Conservation (phyloP, 2,329 filamentous ascomycete genomes). For the Bipolaris zeicola region DNA sequence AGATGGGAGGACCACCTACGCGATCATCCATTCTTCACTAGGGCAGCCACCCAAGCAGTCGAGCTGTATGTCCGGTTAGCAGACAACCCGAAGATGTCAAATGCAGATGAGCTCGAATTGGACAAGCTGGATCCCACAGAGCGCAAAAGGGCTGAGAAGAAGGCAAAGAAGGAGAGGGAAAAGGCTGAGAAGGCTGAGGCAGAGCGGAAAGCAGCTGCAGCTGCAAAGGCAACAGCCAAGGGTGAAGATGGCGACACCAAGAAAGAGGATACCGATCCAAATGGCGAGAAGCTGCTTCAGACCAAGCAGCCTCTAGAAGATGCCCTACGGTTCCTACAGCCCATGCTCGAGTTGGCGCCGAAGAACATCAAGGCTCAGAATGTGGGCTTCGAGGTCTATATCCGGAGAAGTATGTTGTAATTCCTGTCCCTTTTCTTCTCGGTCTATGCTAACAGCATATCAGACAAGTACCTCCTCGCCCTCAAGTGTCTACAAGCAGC, state of each 20-base stretch:
- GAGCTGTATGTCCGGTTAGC: constrained; percentile 78
- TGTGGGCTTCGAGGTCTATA: constrained; percentile 87
- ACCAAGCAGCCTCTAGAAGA: constrained; percentile 84
- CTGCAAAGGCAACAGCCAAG: constrained; percentile 60
- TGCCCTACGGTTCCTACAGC: constrained; percentile 82
- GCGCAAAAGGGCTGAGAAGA: constrained; percentile 86
- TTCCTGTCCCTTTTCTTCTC: neutral
- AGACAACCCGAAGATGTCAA: constrained; percentile 72
- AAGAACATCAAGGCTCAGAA: constrained; percentile 81
- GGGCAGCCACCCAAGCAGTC: constrained; percentile 81
- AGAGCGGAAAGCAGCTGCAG: constrained; percentile 80
- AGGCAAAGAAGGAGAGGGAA: constrained; percentile 77
- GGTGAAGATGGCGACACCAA: constrained; percentile 69
- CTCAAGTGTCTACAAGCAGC: constrained; percentile 83
- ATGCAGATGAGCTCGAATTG: constrained; percentile 65
- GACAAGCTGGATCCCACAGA: constrained; percentile 63
- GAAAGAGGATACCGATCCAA: constrained; percentile 89
- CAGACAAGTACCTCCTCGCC: constrained; percentile 86
- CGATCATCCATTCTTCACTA: constrained; percentile 90
- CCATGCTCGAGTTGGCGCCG: constrained; percentile 81
- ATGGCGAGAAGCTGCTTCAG: constrained; percentile 77
- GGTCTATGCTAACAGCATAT: constrained; percentile 16
- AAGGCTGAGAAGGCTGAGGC: constrained; percentile 78
- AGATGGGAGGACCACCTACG: constrained; percentile 92
- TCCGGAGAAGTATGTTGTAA: constrained; percentile 73